Evolutionary conservation across 495 filamentous ascomycete species (phyloP), one percentile per base, ranked within the genome.

Genomic region (Niebla homalea): DNA sequence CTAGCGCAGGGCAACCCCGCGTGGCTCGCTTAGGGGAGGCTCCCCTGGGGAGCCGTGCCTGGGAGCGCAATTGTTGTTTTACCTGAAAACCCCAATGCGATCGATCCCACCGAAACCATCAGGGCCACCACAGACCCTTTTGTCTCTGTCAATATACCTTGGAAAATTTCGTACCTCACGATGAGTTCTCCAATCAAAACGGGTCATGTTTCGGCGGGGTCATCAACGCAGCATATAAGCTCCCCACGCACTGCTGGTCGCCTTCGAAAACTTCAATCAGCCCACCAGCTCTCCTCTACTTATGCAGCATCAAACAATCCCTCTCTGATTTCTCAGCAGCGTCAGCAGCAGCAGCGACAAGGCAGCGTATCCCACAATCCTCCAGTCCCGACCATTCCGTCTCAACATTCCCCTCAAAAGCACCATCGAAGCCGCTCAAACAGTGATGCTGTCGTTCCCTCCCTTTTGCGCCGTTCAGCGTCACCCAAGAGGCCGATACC

Each of bases 341-440:
- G 63, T 38, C 61, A 60, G 45, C 62, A 47, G 32, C 64, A 67
- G 51, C 67, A 64, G 54, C 50, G 57, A 38, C 55, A 48, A 48
- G 50, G 40, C 52, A 57, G 50, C 62, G 45, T 54, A 53, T 54
- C 43, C 4, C 60, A 49, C 8, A 47, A 49, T 35, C 37, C 45
- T 18, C 18, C 42, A 41, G 43, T 45, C 15, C 44, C 45, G 12
- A 37, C 50, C n/a, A 48, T 61, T 25, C 61, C 61, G 55, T 53
- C 55, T 40, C 26, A 62, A 49, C 53, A 59, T 48, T 54, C 58
- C 36, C 56, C 50, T n/a, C 47, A 71, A 67, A 64, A 49, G 71
- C 73, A 48, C 64, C 77, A 77, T 48, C 73, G 84, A 57, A 73
- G 71, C 40, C 75, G 85, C 60, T 82, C 84, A 5, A 89, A 87